Percentiles rank a stretch among this genome's conserved stretches.
phyloP scores from a whole-genome alignment of 169 alveolate species.

The Plasmodium vinckei region DNA sequence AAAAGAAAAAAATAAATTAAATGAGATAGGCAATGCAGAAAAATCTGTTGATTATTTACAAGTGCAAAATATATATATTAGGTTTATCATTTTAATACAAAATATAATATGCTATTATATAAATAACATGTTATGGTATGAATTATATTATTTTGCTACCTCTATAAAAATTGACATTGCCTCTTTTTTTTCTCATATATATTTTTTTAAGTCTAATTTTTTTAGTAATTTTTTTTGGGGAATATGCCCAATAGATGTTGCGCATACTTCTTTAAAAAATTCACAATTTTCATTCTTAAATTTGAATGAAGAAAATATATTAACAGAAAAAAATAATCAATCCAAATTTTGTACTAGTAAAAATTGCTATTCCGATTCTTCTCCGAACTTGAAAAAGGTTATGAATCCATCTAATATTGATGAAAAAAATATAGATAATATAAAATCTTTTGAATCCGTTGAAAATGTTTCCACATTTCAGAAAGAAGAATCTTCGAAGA shows the following conservation, averaged over 20 bases:
- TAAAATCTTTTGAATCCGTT: background rate
- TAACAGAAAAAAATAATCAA: background rate
- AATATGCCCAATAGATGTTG: conserved; percentile 67
- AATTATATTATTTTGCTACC: conserved; percentile 49
- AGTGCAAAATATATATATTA: conserved; percentile 33
- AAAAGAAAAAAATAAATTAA: background rate
- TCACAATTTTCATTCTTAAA: conserved; percentile 13
- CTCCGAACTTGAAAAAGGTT: background rate
- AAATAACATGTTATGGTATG: conserved; percentile 72
- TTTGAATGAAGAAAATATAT: background rate
- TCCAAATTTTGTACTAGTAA: background rate
- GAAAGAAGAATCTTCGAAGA: background rate
- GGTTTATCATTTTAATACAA: conserved; percentile 53
- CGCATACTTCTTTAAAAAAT: conserved; percentile 2
- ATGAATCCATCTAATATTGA: background rate
- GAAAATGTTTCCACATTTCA: background rate
- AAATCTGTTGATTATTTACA: conserved; percentile 3
- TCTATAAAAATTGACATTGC: conserved; percentile 43
- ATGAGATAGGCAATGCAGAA: conserved; percentile 1
- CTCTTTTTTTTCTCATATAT: conserved; percentile 60
- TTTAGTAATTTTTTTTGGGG: conserved; percentile 75
- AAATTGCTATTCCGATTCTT: too few species aligned
- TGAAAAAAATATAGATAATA: background rate
- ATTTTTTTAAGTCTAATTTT: conserved; percentile 59
- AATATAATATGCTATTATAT: conserved; percentile 66